A percentile compares a stretch with the other conserved stretches of the same genome.
Evolutionary conservation across 2,329 filamentous ascomycete genomes (phyloP).

Genomic region (Proliferodiscus dingleyae): DNA sequence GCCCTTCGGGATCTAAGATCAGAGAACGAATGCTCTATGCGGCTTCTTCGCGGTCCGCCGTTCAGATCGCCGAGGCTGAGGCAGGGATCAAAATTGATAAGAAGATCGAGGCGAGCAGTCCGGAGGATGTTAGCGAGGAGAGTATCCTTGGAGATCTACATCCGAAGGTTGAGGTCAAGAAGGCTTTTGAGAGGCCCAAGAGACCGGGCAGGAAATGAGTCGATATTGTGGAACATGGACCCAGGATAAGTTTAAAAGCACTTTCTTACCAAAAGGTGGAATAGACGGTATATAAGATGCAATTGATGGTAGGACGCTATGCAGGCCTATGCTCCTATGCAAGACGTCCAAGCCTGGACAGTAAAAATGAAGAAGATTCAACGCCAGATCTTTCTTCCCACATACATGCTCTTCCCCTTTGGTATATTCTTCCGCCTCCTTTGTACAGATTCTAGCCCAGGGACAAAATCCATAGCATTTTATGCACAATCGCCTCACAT

Average conservation of each 20-base stretch:
- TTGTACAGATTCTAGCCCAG: too few relatives aligned
- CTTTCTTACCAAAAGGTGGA: not conserved
- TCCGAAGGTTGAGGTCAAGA: constrained; percentile 59
- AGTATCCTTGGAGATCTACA: constrained; percentile 63
- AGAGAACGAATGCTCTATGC: constrained; percentile 85
- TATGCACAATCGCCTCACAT: not conserved
- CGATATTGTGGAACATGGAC: not conserved
- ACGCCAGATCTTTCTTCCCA: not conserved
- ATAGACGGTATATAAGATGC: not conserved
- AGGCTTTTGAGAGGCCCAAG: constrained; percentile 73
- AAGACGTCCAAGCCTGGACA: not conserved
- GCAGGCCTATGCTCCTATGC: constrained; percentile 17
- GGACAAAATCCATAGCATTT: not conserved
- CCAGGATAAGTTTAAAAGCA: not conserved
- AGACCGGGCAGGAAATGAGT: constrained; percentile 53
- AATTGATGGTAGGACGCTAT: constrained; percentile 13
- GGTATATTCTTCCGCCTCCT: not conserved
- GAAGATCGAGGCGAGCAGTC: constrained; percentile 64
- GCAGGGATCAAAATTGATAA: constrained; percentile 64
- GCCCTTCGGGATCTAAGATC: constrained; percentile 66
- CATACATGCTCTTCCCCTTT: not conserved
- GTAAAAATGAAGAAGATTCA: not conserved
- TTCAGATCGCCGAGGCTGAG: constrained; percentile 60
- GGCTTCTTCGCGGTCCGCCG: constrained; percentile 61
- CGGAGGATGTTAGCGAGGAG: constrained; percentile 65